Evolutionary conservation across 257 asterid species (phyloP).

Genomic region (Schizonepeta tenuifolia): DNA sequence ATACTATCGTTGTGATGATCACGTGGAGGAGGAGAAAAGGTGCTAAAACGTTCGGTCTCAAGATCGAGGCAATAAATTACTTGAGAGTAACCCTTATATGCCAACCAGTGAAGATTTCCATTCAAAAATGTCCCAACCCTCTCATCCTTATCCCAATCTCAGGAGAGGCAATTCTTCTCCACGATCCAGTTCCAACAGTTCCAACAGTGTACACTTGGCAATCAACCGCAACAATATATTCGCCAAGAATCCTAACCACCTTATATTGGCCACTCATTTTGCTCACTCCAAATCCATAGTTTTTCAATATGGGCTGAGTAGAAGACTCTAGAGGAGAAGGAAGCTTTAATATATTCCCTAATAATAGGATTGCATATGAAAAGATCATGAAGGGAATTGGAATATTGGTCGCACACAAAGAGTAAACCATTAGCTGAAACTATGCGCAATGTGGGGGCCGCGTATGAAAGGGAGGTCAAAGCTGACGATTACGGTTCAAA

Average conservation of each 20-base stretch:
- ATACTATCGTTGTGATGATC: too few relatives aligned
- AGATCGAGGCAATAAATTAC: too few relatives aligned
- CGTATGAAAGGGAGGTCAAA: background rate
- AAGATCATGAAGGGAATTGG: background rate
- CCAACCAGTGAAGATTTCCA: background rate
- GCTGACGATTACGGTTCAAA: background rate
- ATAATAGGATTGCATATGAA: background rate
- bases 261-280: too few relatives aligned
- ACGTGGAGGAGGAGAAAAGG: too few relatives aligned
- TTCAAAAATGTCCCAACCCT: background rate
- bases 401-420: background rate
- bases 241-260: too few relatives aligned
- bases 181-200: background rate
- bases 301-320: background rate
- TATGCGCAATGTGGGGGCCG: too few relatives aligned
- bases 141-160: too few relatives aligned
- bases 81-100: too few relatives aligned
- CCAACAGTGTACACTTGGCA: too few relatives aligned
- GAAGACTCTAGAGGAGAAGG: background rate
- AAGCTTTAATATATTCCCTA: background rate
- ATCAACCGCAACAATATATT: too few relatives aligned
- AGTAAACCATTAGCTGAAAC: background rate
- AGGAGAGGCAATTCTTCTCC: background rate
- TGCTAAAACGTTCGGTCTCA: too few relatives aligned
- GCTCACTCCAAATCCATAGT: too few relatives aligned